These are phyloP conservation scores for Epichloe baconii DNA, from an alignment of 2,329 filamentous ascomycete genomes.

Conservation along the genomic window DNA sequence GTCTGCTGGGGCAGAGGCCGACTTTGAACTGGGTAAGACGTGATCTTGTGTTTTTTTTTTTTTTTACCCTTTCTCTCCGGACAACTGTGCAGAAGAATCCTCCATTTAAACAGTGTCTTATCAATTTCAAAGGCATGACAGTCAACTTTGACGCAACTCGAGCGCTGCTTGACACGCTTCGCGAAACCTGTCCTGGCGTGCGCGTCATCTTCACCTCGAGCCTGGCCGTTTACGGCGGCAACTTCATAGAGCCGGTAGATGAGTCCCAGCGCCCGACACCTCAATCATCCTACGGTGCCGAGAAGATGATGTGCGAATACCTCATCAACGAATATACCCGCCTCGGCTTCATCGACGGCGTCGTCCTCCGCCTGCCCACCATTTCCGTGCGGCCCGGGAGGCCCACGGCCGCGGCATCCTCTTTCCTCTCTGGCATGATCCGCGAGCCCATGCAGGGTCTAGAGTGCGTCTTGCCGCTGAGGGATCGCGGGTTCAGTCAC, in stretches of 20 bases:
- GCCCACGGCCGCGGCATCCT: conserved; percentile 44
- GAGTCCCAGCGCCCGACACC: conserved; percentile 35
- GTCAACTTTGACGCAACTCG: conserved; percentile 46
- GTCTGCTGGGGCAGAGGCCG: conserved; percentile 46
- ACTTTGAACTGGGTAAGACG: conserved; percentile 28
- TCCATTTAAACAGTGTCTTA: too few relatives aligned
- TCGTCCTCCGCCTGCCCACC: conserved; percentile 42
- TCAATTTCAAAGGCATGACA: conserved; percentile 23
- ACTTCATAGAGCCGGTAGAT: conserved; percentile 30
- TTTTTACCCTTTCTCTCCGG: neutral
- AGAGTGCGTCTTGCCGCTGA: conserved; percentile 30
- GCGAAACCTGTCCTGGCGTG: conserved; percentile 28
- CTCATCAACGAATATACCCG: conserved; percentile 20
- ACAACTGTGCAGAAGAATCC: neutral
- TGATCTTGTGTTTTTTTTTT: neutral
- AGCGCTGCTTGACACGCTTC: conserved; percentile 36
- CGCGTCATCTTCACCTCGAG: conserved; percentile 45
- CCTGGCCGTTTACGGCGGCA: conserved; percentile 44
- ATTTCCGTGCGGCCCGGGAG: conserved; percentile 44
- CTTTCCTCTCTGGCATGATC: conserved; percentile 47
- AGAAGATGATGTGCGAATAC: conserved; percentile 45
- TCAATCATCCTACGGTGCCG: conserved; percentile 43
- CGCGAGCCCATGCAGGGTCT: conserved; percentile 36
- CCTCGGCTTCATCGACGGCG: conserved; percentile 41
- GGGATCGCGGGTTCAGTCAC: conserved; percentile 27